phyloP scores from a whole-genome alignment of 139 green algal species.

The Chlamydomonas sphaeroides region DNA sequence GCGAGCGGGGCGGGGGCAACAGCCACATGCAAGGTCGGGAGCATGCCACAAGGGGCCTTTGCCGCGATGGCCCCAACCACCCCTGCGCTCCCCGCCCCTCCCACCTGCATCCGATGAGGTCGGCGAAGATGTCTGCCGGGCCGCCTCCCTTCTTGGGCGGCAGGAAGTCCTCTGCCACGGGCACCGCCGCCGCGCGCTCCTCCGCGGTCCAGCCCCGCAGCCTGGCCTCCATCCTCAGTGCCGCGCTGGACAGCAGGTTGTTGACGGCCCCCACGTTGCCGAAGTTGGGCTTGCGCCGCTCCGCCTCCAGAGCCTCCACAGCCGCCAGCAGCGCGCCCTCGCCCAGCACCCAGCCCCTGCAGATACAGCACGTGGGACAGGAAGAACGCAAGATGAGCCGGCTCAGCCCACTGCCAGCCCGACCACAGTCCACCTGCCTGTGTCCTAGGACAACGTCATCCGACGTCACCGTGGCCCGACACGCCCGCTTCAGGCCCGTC shows the following conservation, averaged over 20 bases:
- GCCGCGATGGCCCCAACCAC: too few species aligned
- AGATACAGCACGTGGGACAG: too few species aligned
- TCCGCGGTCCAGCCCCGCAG: not conserved
- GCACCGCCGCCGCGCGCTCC: slow-evolving; percentile 23
- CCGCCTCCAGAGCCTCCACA: slow-evolving; percentile 42
- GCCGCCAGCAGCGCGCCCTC: slow-evolving; percentile 36
- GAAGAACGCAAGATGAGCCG: too few species aligned
- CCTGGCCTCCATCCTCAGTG: slow-evolving; percentile 43
- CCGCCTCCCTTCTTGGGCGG: not conserved
- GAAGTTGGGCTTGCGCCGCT: slow-evolving; percentile 62
- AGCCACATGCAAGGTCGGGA: too few species aligned
- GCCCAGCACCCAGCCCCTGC: slow-evolving; percentile 46
- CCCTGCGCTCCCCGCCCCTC: too few species aligned
- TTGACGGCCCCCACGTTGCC: slow-evolving; percentile 65
- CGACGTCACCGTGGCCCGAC: too few species aligned
- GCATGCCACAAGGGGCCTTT: too few species aligned
- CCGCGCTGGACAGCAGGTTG: slow-evolving; percentile 54
- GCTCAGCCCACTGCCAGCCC: too few species aligned
- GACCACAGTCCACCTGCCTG: too few species aligned
- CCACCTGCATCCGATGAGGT: slow-evolving; percentile 55
- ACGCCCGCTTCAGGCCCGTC: too few species aligned
- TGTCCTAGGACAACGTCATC: too few species aligned
- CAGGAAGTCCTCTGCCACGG: slow-evolving; percentile 49
- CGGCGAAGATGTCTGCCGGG: slow-evolving; percentile 39
- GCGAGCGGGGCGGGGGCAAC: too few species aligned